Evolutionary conservation across 2,329 filamentous ascomycete species (phyloP).

Genomic region (Fusarium sublunatum): DNA sequence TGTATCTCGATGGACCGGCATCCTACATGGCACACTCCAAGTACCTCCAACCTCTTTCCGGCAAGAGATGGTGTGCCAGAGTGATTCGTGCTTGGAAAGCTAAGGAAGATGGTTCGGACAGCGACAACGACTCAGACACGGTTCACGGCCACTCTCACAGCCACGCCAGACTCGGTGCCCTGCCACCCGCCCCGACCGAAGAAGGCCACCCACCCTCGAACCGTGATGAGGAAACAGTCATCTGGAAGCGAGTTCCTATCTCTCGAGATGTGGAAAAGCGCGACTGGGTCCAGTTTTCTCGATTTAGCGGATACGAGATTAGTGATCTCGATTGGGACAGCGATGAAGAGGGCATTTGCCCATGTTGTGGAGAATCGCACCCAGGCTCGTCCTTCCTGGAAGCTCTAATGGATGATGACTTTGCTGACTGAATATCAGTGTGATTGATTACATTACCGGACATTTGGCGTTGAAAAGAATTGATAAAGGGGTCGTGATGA

Average conservation of each 20-base stretch:
- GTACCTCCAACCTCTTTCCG: constrained; percentile 54
- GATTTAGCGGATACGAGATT: constrained; percentile 54
- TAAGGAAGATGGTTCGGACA: constrained; percentile 42
- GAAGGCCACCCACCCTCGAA: constrained; percentile 57
- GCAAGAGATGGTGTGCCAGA: constrained; percentile 55
- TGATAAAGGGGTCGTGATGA: constrained; percentile 26
- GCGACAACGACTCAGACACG: constrained; percentile 44
- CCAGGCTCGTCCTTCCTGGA: constrained; percentile 52
- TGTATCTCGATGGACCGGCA: constrained; percentile 60
- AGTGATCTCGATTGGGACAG: constrained; percentile 49
- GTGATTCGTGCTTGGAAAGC: constrained; percentile 60
- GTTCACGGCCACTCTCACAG: constrained; percentile 41
- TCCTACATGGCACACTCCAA: constrained; percentile 57
- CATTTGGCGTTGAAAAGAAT: constrained; percentile 24
- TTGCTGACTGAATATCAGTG: constrained; percentile 43
- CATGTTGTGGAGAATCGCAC: constrained; percentile 56
- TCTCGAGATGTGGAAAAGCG: constrained; percentile 55
- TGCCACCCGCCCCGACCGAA: constrained; percentile 57
- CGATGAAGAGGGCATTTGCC: constrained; percentile 53
- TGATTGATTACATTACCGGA: constrained; percentile 24
- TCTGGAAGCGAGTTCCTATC: constrained; percentile 64
- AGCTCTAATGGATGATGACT: constrained; percentile 46
- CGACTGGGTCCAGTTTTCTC: constrained; percentile 62
- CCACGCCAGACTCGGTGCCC: constrained; percentile 48
- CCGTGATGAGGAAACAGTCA: constrained; percentile 57